Conservation (phyloP, 139 green algal species). For the Edaphochlamys debaryana region DNA sequence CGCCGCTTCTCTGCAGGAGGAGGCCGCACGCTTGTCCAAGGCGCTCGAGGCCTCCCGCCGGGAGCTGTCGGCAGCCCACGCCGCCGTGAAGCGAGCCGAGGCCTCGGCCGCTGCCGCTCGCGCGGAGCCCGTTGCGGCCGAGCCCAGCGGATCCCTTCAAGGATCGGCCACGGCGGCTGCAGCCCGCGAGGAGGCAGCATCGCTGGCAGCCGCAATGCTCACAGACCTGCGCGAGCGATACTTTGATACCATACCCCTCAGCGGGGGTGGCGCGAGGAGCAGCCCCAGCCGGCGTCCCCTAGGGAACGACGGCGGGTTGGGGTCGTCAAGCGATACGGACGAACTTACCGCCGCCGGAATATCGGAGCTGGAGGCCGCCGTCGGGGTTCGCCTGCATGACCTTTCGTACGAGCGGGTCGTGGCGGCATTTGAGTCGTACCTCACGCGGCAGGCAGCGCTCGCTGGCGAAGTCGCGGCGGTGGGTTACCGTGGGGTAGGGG, state of each 20-base stretch:
- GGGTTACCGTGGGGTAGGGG: not conserved
- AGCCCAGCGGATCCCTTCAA: too few relatives aligned
- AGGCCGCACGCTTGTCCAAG: not conserved
- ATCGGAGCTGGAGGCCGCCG: constrained; percentile 21
- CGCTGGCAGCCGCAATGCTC: not conserved
- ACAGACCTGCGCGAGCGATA: constrained; percentile 6
- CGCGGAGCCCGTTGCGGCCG: not conserved
- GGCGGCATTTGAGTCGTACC: constrained; percentile 7
- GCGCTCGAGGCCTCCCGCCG: not conserved
- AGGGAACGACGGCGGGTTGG: too few relatives aligned
- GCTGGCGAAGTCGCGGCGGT: not conserved
- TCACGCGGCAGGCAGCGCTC: not conserved
- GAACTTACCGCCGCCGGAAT: too few relatives aligned
- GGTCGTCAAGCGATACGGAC: too few relatives aligned
- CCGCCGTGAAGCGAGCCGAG: not conserved
- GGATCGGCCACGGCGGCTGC: not conserved
- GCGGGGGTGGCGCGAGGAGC: too few relatives aligned
- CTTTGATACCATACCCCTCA: too few relatives aligned
- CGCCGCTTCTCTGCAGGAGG: not conserved
- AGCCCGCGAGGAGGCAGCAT: constrained; percentile 1
- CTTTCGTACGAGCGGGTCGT: not conserved
- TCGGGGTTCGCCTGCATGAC: constrained; percentile 24
- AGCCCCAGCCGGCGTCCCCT: too few relatives aligned
- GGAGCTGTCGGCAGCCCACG: not conserved
- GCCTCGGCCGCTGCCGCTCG: not conserved